phyloP scores from a whole-genome alignment of 2,329 filamentous ascomycete species.

The Alternaria triticimaculans region DNA sequence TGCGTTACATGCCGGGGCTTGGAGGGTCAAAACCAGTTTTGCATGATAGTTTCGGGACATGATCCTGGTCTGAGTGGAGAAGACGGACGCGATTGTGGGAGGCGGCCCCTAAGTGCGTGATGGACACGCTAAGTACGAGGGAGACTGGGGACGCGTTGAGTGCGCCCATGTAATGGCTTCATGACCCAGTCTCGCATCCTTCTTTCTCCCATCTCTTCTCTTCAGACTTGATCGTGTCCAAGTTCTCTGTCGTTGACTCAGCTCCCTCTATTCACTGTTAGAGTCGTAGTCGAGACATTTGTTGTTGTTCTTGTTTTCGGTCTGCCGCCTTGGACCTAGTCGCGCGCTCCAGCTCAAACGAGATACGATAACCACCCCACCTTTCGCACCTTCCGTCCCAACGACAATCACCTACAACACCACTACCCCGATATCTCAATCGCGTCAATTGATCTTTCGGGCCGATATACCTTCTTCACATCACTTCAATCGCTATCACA shows the following conservation, averaged over 20 bases:
- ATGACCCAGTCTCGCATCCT: conserved; percentile 15
- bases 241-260: neutral
- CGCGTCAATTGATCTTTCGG: conserved; percentile 1
- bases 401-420: conserved; percentile 9
- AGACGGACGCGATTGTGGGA: conserved; percentile 26
- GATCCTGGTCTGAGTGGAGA: conserved; percentile 22
- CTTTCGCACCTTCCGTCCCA: conserved; percentile 6
- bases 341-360: conserved; percentile 4
- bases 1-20: neutral
- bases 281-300: neutral
- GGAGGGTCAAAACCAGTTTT: neutral
- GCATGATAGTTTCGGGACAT: conserved; percentile 4
- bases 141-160: conserved; percentile 29
- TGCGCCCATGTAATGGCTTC: conserved; percentile 21
- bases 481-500: neutral
- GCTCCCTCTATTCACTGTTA: neutral
- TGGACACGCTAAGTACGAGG: conserved; percentile 30
- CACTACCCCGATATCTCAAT: neutral
- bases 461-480: neutral
- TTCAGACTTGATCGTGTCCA: conserved; percentile 1
- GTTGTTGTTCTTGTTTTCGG: neutral
- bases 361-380: conserved; percentile 18
- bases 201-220: conserved; percentile 16
- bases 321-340: conserved; percentile 6
- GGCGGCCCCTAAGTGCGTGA: conserved; percentile 20